phyloP scores from a whole-genome alignment of 805 yeast genomes.

The Torulaspora maleeae region DNA sequence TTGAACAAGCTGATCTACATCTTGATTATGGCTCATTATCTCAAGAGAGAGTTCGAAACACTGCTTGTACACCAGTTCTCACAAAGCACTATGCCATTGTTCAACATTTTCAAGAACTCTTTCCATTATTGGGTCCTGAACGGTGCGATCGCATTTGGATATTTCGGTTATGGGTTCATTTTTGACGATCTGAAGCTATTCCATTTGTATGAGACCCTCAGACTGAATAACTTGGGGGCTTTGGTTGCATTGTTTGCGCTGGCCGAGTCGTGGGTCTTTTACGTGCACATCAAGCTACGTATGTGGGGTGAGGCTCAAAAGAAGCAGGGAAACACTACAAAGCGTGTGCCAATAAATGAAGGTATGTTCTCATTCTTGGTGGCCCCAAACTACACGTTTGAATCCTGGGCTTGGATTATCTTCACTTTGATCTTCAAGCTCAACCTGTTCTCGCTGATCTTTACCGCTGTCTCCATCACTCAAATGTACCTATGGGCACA shows the following conservation, averaged over 20 bases:
- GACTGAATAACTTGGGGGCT: slow-evolving; percentile 19
- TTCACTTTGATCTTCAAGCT: slow-evolving; percentile 63
- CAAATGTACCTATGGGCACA: slow-evolving; percentile 94
- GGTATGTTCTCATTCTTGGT: slow-evolving; percentile 77
- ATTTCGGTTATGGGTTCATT: slow-evolving; percentile 49
- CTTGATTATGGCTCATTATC: slow-evolving; percentile 66
- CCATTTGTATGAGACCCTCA: slow-evolving; percentile 15
- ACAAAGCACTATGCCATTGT: slow-evolving; percentile 85
- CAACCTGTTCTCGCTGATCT: slow-evolving; percentile 71
- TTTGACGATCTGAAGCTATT: slow-evolving; percentile 18
- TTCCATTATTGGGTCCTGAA: slow-evolving; percentile 90
- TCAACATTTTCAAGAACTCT: slow-evolving; percentile 82
- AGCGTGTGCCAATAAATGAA: slow-evolving; percentile 53
- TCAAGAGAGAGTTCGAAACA: slow-evolving; percentile 88
- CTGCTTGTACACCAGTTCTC: slow-evolving; percentile 80
- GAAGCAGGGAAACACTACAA: slow-evolving; percentile 34
- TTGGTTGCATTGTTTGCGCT: slow-evolving; percentile 47
- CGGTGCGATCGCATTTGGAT: slow-evolving; percentile 50
- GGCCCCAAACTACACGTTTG: slow-evolving; percentile 95
- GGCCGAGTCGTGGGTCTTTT: slow-evolving; percentile 68
- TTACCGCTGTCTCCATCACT: slow-evolving; percentile 60
- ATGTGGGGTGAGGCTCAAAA: slow-evolving; percentile 39
- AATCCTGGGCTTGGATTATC: slow-evolving; percentile 67
- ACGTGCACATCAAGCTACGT: slow-evolving; percentile 65
- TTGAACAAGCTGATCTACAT: slow-evolving; percentile 34